Evolutionary conservation across 73 alveolate species (phyloP).

Genomic region (Paramecium pentaurelia): DNA sequence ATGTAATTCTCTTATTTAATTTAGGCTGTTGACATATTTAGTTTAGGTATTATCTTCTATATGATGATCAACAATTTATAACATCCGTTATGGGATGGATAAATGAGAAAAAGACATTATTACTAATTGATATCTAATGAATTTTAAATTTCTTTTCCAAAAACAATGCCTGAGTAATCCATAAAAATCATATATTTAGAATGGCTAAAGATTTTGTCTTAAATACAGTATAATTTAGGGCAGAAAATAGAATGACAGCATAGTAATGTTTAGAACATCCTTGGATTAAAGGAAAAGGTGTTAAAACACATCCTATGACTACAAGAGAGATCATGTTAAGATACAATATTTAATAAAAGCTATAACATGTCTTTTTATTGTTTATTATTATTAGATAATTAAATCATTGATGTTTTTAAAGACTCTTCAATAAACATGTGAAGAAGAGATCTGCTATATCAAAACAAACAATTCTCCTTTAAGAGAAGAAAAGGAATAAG

Average conservation of each 20-base stretch:
- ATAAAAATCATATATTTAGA: not conserved
- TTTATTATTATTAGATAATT: not conserved
- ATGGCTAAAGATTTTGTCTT: slow-evolving; percentile 20
- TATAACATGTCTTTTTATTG: not conserved
- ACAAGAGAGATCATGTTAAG: not conserved
- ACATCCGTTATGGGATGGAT: slow-evolving; percentile 11
- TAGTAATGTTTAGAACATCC: slow-evolving; percentile 18
- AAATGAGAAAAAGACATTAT: slow-evolving; percentile 13
- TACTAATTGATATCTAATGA: not conserved
- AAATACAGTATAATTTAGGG: not conserved
- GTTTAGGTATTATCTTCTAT: slow-evolving; percentile 25
- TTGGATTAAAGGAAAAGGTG: slow-evolving; percentile 10
- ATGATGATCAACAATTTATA: slow-evolving; percentile 4
- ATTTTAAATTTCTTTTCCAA: not conserved
- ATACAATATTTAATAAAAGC: not conserved
- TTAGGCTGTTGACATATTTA: slow-evolving; percentile 33
- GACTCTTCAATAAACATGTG: not conserved
- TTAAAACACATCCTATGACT: not conserved
- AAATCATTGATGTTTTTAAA: not conserved
- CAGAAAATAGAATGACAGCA: slow-evolving; percentile 29
- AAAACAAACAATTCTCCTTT: not conserved
- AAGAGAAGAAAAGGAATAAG: not conserved
- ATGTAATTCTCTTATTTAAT: not conserved
- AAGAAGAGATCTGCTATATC: not conserved
- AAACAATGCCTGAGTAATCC: not conserved